Base-by-base conservation (phyloP, 2,329 filamentous ascomycete species). In the Stagonosporopsis tanaceti region DNA sequence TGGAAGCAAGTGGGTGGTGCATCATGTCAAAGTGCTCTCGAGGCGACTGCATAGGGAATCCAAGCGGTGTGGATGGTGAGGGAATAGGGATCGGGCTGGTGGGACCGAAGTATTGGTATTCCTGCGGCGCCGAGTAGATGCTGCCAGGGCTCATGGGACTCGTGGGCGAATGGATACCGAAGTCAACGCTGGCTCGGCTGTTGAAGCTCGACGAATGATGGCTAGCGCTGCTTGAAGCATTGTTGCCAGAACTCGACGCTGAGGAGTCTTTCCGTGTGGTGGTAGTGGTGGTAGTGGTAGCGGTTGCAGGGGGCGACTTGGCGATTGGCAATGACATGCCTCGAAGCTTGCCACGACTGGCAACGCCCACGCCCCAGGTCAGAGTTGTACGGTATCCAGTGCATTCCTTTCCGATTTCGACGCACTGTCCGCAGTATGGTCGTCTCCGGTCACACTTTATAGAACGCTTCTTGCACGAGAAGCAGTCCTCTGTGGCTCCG, bases 371-470 rank as follows among this genome's bases (percentile, higher is more conserved):
- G 39, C 93, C 93, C 94, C 94, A 98, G 44, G 94, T 98, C 78
- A 98, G 84, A 68, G 94, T 93, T 15, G 94, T 98, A 80, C 96
- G 96, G 83, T 98, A 98, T 58, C 94, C 94, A 27, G 92, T 93
- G 80, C 94, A 98, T 73, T 96, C 93, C 75, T 92, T 93, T 64
- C 93, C 93, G 63, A 92, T 85, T 68, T 97, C 92, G 62, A 98
- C 85, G 77, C 94, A 99, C 78, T 93, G 93, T 41, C 93, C 93
- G 80, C 95, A 98, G 79, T 97, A 98, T 8, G 94, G 94, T 69
- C 94, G 86, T 73, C 92, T 88, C 68, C 94, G 88, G 79, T 98
- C 94, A 81, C 94, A 99, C 77, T 92, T 91, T 62, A 89, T 84
- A 69, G 88, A 89, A 73, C 90, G 87, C 80, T 93, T 95, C 66